Conservation (phyloP, 1,284 basidiomycete genomes). For the Thelephora terrestris region DNA sequence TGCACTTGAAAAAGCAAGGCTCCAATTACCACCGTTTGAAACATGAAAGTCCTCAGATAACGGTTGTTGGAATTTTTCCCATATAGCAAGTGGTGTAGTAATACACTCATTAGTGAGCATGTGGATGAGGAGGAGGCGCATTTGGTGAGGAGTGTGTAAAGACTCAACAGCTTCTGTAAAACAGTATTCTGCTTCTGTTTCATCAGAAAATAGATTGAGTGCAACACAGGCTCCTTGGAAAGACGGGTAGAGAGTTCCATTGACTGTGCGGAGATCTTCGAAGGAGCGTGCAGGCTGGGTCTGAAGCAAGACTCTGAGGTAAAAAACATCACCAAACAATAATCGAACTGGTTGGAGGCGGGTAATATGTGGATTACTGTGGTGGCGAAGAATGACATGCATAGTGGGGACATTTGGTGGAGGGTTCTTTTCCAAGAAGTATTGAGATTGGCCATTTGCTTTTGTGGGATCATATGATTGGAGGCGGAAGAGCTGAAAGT, state of each 20-base stretch:
- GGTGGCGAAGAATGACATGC: conserved; percentile 16
- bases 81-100: conserved; percentile 15
- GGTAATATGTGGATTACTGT: conserved; percentile 12
- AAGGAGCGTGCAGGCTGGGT: conserved; percentile 15
- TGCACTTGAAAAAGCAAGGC: conserved; percentile 2
- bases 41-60: conserved; percentile 19
- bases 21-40: conserved; percentile 10
- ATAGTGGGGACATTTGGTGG: conserved; percentile 4
- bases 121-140: conserved; percentile 26
- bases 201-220: conserved; percentile 9
- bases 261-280: conserved; percentile 14
- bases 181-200: conserved; percentile 19
- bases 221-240: conserved; percentile 20
- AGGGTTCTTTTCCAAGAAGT: conserved; percentile 7
- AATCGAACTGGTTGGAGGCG: conserved; percentile 19
- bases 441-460: not conserved
- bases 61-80: conserved; percentile 17
- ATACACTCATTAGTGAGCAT: conserved; percentile 24
- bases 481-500: conserved; percentile 16
- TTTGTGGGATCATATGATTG: conserved; percentile 7
- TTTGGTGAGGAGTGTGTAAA: conserved; percentile 22
- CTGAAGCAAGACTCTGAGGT: conserved; percentile 20
- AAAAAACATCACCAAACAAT: conserved; percentile 25
- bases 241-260: conserved; percentile 11
- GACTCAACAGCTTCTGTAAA: conserved; percentile 22